A percentile compares a stretch with the other conserved stretches of the same genome.
Evolutionary conservation across 345 rosid species (phyloP).

Genomic region (Camelina neglecta): DNA sequence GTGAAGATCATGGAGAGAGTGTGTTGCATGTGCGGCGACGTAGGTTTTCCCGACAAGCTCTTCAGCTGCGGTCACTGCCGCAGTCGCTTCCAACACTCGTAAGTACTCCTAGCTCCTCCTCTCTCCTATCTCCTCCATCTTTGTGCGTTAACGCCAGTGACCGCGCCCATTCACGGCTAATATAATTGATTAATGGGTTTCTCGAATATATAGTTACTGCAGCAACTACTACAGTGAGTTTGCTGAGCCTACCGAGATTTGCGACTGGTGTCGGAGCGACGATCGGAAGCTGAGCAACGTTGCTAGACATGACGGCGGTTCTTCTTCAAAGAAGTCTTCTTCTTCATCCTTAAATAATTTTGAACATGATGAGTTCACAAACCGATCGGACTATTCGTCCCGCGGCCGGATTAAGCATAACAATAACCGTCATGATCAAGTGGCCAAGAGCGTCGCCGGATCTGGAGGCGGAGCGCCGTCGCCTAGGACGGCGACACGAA

Average conservation of each 20-base stretch:
- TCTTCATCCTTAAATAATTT: conserved; percentile 25
- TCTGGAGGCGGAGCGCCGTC: conserved; percentile 65
- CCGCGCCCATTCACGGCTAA: neutral
- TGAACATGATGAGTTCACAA: conserved; percentile 44
- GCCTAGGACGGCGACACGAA: conserved; percentile 76
- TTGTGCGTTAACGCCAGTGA: neutral
- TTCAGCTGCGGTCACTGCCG: conserved; percentile 40
- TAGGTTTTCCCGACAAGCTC: conserved; percentile 43
- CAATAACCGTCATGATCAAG: conserved; percentile 50
- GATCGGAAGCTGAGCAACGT: conserved; percentile 47
- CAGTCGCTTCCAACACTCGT: conserved; percentile 43
- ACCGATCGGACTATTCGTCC: conserved; percentile 59
- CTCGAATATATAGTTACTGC: conserved; percentile 60
- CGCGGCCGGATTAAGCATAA: conserved; percentile 60
- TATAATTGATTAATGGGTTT: neutral
- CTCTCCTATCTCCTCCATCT: no score
- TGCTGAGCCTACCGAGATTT: conserved; percentile 60
- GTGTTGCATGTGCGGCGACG: conserved; percentile 47
- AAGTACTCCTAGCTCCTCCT: neutral
- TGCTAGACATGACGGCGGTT: conserved; percentile 46
- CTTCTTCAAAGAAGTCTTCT: conserved; percentile 56
- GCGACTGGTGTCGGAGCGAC: conserved; percentile 91
- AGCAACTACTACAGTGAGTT: conserved; percentile 77
- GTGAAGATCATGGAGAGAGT: conserved; percentile 33
- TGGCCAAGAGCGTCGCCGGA: conserved; percentile 45